Evolutionary conservation across 768 basidiomycete species (phyloP).

Genomic region (Kwoniella newhampshirensis): DNA sequence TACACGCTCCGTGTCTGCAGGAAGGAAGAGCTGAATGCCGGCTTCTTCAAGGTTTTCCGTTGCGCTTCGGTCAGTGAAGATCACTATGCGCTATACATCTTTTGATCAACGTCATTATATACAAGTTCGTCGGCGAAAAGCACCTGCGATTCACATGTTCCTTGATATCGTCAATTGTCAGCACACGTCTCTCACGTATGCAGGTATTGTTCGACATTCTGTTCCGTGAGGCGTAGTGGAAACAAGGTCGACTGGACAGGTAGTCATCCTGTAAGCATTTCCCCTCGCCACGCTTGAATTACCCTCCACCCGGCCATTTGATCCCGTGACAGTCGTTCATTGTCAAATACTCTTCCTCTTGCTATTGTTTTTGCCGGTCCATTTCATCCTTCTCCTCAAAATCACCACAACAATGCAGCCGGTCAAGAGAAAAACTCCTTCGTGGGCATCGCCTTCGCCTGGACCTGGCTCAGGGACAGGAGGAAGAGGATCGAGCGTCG

Average conservation of each 20-base stretch:
- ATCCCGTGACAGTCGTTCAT: background rate
- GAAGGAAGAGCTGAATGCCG: too few species aligned
- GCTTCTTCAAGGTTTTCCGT: too few species aligned
- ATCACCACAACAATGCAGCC: constrained; percentile 6
- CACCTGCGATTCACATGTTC: too few species aligned
- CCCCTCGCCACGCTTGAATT: too few species aligned
- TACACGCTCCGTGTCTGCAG: too few species aligned
- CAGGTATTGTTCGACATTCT: background rate
- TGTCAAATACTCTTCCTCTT: background rate
- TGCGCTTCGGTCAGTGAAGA: too few species aligned
- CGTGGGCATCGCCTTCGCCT: constrained; percentile 20
- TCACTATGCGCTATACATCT: too few species aligned
- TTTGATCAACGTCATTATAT: too few species aligned
- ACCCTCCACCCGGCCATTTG: too few species aligned
- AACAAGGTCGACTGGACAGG: background rate
- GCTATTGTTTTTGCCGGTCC: background rate
- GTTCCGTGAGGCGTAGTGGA: background rate
- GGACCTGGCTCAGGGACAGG: constrained; percentile 3
- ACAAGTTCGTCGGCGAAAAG: too few species aligned
- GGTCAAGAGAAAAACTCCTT: constrained; percentile 17
- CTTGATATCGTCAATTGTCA: too few species aligned
- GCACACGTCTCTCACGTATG: too few species aligned
- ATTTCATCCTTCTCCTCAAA: background rate
- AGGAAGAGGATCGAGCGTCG: constrained; percentile 8
- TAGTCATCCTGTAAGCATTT: constrained; percentile 1